phyloP scores from a whole-genome alignment of 2,329 filamentous ascomycete species.

The Sporothrix pseudoabietina region DNA sequence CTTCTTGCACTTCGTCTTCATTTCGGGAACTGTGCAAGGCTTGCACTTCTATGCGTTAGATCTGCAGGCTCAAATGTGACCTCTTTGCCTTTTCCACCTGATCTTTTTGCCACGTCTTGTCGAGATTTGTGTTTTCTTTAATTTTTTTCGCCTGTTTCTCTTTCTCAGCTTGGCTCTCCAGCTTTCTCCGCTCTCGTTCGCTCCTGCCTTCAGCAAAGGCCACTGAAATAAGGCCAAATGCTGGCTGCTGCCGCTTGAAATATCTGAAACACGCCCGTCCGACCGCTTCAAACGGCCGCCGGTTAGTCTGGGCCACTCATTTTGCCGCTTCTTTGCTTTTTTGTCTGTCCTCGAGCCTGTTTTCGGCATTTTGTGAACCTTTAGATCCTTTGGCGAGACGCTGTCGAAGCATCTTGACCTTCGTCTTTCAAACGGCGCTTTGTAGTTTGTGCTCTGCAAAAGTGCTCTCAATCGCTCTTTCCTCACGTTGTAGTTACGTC shows the following conservation, averaged over 20 bases:
- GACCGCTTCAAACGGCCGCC: not conserved
- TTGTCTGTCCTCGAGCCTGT: not conserved
- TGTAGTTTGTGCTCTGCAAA: not conserved
- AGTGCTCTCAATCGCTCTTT: not conserved
- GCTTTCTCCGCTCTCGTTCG: not conserved
- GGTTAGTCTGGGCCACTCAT: conserved; percentile 15
- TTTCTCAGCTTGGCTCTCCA: conserved; percentile 10
- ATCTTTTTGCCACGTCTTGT: not conserved
- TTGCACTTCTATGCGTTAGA: conserved; percentile 9
- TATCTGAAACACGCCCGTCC: conserved; percentile 31
- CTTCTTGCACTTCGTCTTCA: not conserved
- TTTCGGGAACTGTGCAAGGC: not conserved
- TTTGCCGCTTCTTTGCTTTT: not conserved
- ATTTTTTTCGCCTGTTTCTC: not conserved
- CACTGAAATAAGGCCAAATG: conserved; percentile 18
- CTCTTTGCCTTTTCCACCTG: not conserved
- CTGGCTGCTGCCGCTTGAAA: conserved; percentile 5
- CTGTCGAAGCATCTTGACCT: not conserved
- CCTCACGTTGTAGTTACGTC: not conserved
- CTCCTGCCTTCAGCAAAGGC: not conserved
- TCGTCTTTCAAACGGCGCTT: not conserved
- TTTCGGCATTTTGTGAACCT: not conserved
- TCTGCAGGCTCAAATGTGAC: conserved; percentile 28
- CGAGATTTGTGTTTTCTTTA: not conserved
- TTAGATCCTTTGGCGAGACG: not conserved